Evolutionary conservation across 768 basidiomycete genomes (phyloP).

Genomic region (Naganishia vaughanmartiniae): DNA sequence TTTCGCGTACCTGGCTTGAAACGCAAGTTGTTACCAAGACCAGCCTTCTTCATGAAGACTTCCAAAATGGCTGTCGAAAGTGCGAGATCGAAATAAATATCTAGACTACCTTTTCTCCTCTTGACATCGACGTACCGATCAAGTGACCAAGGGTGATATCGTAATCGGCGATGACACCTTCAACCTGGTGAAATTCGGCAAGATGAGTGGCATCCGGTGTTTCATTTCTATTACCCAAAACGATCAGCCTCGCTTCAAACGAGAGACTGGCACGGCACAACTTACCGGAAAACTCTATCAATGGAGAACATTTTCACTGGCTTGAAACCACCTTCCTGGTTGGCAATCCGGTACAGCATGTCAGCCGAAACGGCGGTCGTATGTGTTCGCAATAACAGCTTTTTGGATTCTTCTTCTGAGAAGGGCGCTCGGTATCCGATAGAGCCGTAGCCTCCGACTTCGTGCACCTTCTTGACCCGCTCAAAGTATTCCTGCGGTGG

Average conservation of each 20-base stretch:
- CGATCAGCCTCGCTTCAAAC: slow-evolving; percentile 2
- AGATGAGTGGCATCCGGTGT: slow-evolving; percentile 97
- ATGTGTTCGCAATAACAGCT: slow-evolving; percentile 90
- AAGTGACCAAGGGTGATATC: slow-evolving; percentile 88
- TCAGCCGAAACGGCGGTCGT: slow-evolving; percentile 91
- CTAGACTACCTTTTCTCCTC: neutral
- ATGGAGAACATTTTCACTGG: slow-evolving; percentile 95
- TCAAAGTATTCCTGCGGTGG: slow-evolving; percentile 82
- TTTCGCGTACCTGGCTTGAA: slow-evolving; percentile 70
- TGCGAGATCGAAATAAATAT: neutral
- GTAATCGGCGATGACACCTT: slow-evolving; percentile 95
- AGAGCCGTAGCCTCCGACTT: slow-evolving; percentile 79
- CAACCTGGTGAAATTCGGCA: slow-evolving; percentile 99
- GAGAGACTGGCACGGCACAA: neutral
- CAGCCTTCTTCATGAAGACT: slow-evolving; percentile 97
- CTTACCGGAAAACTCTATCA: slow-evolving; percentile 80
- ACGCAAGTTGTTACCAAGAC: slow-evolving; percentile 74
- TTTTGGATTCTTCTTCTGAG: slow-evolving; percentile 84
- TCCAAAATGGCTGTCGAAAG: slow-evolving; percentile 81
- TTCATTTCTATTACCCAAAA: slow-evolving; percentile 65
- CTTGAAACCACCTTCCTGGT: slow-evolving; percentile 71
- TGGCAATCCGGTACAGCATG: slow-evolving; percentile 92
- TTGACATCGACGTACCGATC: slow-evolving; percentile 64
- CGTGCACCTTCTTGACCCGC: slow-evolving; percentile 75
- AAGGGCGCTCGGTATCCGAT: slow-evolving; percentile 97